Evolutionary conservation across 176 grass and related monocot genomes (phyloP).

Genomic region (Avena atlantica): DNA sequence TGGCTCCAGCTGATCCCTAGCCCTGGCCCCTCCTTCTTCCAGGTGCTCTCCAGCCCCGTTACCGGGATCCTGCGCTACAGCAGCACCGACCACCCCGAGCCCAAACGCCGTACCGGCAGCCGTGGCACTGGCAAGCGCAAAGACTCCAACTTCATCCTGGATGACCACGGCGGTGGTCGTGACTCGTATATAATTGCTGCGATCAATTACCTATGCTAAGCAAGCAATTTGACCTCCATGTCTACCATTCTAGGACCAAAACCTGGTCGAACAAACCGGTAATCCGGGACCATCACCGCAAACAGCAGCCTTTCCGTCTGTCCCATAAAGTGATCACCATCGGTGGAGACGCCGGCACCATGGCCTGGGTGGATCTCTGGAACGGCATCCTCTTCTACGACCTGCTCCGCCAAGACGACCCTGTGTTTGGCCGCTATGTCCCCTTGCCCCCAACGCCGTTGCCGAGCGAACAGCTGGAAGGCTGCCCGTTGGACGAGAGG

Average conservation of each 20-base stretch:
- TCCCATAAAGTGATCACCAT: background rate
- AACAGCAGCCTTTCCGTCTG: background rate
- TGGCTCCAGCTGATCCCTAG: background rate
- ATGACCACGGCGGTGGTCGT: background rate
- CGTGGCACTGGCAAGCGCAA: background rate
- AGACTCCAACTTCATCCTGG: background rate
- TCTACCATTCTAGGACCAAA: background rate
- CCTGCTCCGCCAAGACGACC: background rate
- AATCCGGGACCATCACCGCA: background rate
- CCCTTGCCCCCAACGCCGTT: background rate
- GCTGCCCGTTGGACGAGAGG: background rate
- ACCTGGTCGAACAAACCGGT: background rate
- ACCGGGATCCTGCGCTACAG: background rate
- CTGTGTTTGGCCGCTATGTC: background rate
- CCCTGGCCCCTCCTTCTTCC: background rate
- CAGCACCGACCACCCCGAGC: background rate
- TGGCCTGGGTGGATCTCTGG: slow-evolving; percentile 2
- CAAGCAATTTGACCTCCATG: background rate
- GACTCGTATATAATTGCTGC: background rate
- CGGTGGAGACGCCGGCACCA: background rate
- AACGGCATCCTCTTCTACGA: slow-evolving; percentile 8
- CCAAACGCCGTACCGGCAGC: background rate
- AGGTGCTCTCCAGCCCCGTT: background rate
- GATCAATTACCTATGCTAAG: background rate
- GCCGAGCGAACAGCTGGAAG: background rate